These are phyloP conservation scores for Deakozyma indianensis DNA, from an alignment of 805 yeast species.

Conservation along the genomic window DNA sequence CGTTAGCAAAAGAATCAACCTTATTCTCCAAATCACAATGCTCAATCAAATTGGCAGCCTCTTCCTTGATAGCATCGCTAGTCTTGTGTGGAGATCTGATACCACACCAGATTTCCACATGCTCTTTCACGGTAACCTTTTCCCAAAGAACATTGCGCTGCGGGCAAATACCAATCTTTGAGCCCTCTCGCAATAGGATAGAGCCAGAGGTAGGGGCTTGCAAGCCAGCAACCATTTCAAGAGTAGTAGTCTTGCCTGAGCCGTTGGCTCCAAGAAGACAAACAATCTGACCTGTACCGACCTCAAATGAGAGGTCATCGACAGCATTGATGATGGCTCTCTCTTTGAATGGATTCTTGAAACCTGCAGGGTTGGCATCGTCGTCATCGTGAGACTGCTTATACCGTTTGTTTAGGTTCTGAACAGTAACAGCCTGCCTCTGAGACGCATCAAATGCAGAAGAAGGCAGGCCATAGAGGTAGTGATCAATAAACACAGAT, in stretches of 20 bases:
- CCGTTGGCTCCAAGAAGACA: conserved; percentile 24
- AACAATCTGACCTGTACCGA: conserved; percentile 19
- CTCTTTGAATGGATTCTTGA: neutral
- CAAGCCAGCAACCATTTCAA: conserved; percentile 23
- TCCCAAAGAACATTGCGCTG: conserved; percentile 25
- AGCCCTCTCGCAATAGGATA: conserved; percentile 11
- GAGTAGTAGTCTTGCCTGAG: conserved; percentile 24
- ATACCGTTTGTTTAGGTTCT: neutral
- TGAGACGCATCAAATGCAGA: neutral
- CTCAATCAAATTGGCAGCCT: conserved; percentile 12
- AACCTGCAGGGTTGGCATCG: neutral
- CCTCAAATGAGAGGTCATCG: conserved; percentile 14
- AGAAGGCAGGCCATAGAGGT: neutral
- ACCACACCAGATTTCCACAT: conserved; percentile 20
- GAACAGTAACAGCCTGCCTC: neutral
- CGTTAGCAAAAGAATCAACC: conserved; percentile 10
- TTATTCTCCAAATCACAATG: conserved; percentile 19
- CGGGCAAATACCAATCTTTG: conserved; percentile 23
- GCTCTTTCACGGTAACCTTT: conserved; percentile 21
- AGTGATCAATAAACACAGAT: neutral
- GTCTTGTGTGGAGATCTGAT: conserved; percentile 10
- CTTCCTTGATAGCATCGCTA: conserved; percentile 5
- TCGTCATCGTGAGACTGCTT: neutral
- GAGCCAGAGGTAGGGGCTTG: conserved; percentile 16
- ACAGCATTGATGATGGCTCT: conserved; percentile 17